Evolutionary conservation across 371 early-diverging fungal species (phyloP).

Genomic region (Nematocida ausubeli): DNA sequence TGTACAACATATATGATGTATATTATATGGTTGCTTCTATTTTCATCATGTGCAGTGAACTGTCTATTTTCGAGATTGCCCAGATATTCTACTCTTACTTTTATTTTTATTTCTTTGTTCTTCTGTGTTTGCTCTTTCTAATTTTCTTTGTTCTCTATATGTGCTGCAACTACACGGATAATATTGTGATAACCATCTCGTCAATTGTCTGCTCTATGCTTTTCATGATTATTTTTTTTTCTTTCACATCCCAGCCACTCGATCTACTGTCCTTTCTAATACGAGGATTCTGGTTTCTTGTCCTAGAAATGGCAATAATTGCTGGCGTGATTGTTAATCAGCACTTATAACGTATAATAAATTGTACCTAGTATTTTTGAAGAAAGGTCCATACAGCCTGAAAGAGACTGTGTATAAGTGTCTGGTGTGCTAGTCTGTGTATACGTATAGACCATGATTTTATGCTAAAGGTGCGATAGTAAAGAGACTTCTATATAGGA

Average conservation of each 20-base stretch:
- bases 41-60: neutral
- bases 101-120: slow-evolving; percentile 27
- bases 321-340: neutral
- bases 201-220: slow-evolving; percentile 30
- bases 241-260: slow-evolving; percentile 1
- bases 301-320: neutral
- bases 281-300: neutral
- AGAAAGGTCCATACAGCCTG: neutral
- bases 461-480: too few relatives aligned
- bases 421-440: too few relatives aligned
- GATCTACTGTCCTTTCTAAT: neutral
- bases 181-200: slow-evolving; percentile 19
- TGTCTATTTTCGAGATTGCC: neutral
- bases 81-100: slow-evolving; percentile 9
- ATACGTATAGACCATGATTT: too few relatives aligned
- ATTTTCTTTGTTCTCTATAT: neutral
- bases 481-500: too few relatives aligned
- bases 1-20: neutral
- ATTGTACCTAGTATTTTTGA: neutral
- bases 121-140: neutral
- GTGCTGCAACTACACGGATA: slow-evolving; percentile 43
- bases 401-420: too few relatives aligned
- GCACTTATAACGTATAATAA: neutral
- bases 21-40: neutral
- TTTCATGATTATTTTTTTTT: slow-evolving; percentile 36